phyloP scores from a whole-genome alignment of 2,329 filamentous ascomycete genomes.

The Apiospora saccharicola region DNA sequence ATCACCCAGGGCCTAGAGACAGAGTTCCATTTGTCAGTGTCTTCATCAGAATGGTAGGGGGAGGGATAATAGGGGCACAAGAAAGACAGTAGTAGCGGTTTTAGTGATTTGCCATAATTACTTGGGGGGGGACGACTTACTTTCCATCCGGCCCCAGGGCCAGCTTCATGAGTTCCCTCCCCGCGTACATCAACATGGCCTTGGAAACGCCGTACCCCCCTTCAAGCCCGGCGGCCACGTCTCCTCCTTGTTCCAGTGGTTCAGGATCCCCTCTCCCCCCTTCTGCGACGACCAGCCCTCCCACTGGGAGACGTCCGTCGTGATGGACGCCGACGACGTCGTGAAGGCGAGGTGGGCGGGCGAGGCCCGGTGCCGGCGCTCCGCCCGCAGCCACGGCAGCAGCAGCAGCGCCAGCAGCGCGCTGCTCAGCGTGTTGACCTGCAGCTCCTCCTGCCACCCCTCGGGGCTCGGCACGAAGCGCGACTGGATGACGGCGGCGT shows the following conservation, averaged over 20 bases:
- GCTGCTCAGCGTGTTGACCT: conserved; percentile 22
- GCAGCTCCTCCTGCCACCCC: conserved; percentile 13
- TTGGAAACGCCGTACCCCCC: conserved; percentile 15
- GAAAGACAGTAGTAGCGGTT: not conserved
- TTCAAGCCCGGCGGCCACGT: conserved; percentile 13
- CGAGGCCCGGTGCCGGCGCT: not conserved
- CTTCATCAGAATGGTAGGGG: not conserved
- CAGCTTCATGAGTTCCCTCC: not conserved
- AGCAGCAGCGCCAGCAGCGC: conserved; percentile 8
- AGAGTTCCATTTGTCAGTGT: not conserved
- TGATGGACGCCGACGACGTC: not conserved
- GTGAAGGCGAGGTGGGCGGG: conserved; percentile 11
- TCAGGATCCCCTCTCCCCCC: not conserved
- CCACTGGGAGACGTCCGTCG: not conserved
- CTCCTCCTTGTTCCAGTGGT: conserved; percentile 16
- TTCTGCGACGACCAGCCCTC: not conserved
- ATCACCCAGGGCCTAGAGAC: conserved; percentile 11
- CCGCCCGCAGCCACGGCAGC: conserved; percentile 14
- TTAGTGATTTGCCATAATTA: not conserved
- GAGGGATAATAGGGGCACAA: not conserved
- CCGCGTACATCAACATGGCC: conserved; percentile 9
- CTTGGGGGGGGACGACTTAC: not conserved
- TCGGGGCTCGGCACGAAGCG: not conserved
- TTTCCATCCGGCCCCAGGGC: not conserved
- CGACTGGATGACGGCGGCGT: conserved; percentile 16